Evolutionary conservation across 768 basidiomycete species (phyloP), one percentile per base, ranked within the genome.

Genomic region (Boletus rufocinnamomeus): DNA sequence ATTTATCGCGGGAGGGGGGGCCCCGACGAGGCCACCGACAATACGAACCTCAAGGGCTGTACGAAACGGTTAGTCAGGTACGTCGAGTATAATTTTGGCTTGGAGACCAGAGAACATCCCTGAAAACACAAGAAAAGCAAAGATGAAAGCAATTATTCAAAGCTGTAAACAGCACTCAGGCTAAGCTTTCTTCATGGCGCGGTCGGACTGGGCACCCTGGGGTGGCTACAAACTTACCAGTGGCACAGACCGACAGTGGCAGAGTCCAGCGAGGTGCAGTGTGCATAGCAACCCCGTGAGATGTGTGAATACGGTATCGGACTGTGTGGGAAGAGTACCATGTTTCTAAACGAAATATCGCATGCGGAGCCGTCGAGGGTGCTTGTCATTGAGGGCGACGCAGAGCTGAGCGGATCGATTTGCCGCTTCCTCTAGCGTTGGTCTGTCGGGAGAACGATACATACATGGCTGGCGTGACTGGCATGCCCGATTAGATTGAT

Each of bases 191-290:
- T 28, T 28, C 17, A 17, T 10, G 16, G 7, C 17, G 45, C 25
- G 5, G 45, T 16, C 17, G 17, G 11, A 27, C 25, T 27, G 25
- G 5, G 45, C 5, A 7, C 30, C 13, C 13, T 0, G 28, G 19
- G 11, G 19, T 11, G 9, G 11, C 48, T 5, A 21, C 30, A 32
- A 21, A 16, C 21, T 9, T 4, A 21, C 14, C 30, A 9, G 19
- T 34, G 10, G 17, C 23, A 54, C 40, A n/a, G 23, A 34, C 34
- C 17, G 27, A 50, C 27, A 5, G 30, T 53, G 27, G 56, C 34
- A 35, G 51, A 17, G 34, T 17, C 16, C 17, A 14, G 25, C 10
- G 30, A 14, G 32, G 52, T 58, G 57, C 56, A 6, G 58, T 59
- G 56, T 37, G 6, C 40, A 35, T 58, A 35, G 56, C 4, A 46